phyloP scores from a whole-genome alignment of 1,139 yeast genomes.

The Diutina siamensis region DNA sequence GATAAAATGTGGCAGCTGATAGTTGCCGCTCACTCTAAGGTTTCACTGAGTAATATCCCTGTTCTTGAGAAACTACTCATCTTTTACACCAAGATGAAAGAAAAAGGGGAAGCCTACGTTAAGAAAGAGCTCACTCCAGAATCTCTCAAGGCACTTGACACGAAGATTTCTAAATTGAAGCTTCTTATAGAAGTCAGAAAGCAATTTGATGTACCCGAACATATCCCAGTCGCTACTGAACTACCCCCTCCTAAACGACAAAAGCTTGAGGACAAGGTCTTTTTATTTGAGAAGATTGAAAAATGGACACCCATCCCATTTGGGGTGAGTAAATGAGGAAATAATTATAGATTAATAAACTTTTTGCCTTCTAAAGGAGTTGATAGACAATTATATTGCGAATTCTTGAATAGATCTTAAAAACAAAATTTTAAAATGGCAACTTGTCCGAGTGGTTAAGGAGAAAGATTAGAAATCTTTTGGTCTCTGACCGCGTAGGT shows the following conservation, averaged over 20 bases:
- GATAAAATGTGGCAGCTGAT: not conserved
- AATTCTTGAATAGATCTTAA: too few species aligned
- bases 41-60: not conserved
- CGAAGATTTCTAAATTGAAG: not conserved
- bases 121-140: not conserved
- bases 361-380: not conserved
- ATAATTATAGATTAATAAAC: not conserved
- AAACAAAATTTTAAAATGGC: not conserved
- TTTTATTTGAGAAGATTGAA: not conserved
- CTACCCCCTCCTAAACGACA: not conserved
- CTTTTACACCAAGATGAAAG: not conserved
- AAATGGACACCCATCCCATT: conserved; percentile 2
- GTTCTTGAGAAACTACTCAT: not conserved
- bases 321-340: not conserved
- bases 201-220: not conserved
- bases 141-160: not conserved
- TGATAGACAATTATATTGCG: too few species aligned
- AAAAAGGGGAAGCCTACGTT: not conserved
- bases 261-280: not conserved
- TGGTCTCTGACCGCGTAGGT: conserved; percentile 55
- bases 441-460: conserved; percentile 1
- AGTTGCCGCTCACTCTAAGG: not conserved
- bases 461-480: not conserved
- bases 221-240: not conserved
- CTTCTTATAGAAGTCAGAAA: not conserved